A percentile compares a stretch with the other conserved stretches of the same genome.
Evolutionary conservation across 768 basidiomycete genomes (phyloP).

Genomic region (Suillus weaverae): DNA sequence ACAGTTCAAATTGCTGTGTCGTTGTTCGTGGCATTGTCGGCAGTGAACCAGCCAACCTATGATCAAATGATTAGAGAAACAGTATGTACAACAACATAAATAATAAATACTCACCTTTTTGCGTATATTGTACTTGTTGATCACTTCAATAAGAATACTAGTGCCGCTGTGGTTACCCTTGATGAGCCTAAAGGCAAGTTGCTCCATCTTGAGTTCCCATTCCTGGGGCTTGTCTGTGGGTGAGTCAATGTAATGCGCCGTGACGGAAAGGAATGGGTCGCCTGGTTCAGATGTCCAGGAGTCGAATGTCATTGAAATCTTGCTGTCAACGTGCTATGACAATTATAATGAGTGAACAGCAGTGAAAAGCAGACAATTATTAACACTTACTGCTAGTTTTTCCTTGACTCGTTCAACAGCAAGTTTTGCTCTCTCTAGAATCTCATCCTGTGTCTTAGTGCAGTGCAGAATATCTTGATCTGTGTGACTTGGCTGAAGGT

Average conservation of each 20-base stretch:
- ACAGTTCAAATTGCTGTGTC: conserved; percentile 25
- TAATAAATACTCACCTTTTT: conserved; percentile 18
- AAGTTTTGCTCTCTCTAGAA: background rate
- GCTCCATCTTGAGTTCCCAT: conserved; percentile 12
- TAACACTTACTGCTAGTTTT: background rate
- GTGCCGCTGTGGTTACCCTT: conserved; percentile 16
- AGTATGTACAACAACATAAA: background rate
- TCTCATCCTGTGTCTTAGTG: background rate
- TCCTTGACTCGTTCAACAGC: no score
- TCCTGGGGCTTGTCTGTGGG: conserved; percentile 1
- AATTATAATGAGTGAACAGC: background rate
- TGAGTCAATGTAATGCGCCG: conserved; percentile 14
- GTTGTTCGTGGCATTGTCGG: conserved; percentile 31
- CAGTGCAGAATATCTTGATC: background rate
- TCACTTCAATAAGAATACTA: conserved; percentile 12
- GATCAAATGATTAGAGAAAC: conserved; percentile 8
- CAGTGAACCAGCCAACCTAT: conserved; percentile 32
- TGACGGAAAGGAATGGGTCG: conserved; percentile 17
- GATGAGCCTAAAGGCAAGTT: conserved; percentile 14
- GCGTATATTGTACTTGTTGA: conserved; percentile 20
- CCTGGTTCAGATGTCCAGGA: conserved; percentile 14
- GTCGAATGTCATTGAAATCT: conserved; percentile 11
- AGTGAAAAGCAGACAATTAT: background rate
- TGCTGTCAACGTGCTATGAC: conserved; percentile 1
- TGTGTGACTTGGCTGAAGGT: background rate